Conservation (phyloP, 2,329 filamentous ascomycete genomes). For the Clonostachys sp. region DNA sequence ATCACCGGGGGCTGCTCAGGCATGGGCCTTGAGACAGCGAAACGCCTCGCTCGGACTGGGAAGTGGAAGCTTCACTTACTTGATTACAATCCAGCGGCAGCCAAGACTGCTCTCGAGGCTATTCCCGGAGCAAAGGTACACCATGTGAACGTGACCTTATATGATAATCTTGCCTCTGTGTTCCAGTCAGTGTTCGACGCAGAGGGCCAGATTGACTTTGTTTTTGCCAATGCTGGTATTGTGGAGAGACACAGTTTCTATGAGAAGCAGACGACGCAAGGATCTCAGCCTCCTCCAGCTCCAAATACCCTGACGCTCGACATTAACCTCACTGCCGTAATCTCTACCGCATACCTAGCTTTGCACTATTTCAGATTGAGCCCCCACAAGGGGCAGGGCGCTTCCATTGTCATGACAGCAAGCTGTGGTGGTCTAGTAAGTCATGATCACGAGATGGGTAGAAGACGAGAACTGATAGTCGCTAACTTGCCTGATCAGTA, state of each 20-base stretch:
- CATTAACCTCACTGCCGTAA: constrained; percentile 26
- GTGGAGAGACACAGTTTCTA: constrained; percentile 34
- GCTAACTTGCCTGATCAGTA: constrained; percentile 7
- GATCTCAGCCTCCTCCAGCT: constrained; percentile 10
- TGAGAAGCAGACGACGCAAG: constrained; percentile 3
- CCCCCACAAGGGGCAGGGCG: constrained; percentile 9
- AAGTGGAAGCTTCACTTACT: constrained; percentile 9
- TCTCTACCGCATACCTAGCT: constrained; percentile 30
- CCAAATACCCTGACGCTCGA: constrained; percentile 18
- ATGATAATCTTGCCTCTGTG: constrained; percentile 9
- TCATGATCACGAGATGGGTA: background rate
- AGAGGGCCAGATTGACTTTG: constrained; percentile 33
- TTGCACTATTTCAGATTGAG: constrained; percentile 31
- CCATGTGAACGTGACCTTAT: constrained; percentile 9
- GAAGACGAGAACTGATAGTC: background rate
- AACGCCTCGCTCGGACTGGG: constrained; percentile 5
- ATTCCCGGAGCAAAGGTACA: constrained; percentile 2
- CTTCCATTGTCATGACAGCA: constrained; percentile 19
- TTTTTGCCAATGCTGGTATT: constrained; percentile 42
- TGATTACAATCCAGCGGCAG: constrained; percentile 11
- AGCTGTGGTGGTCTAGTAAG: constrained; percentile 19
- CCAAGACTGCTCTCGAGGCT: constrained; percentile 2
- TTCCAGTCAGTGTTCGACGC: constrained; percentile 29
- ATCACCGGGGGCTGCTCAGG: constrained; percentile 10
- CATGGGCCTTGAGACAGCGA: constrained; percentile 14